Conservation (phyloP, 2,329 filamentous ascomycete genomes). For the Cladophialophora bantiana region DNA sequence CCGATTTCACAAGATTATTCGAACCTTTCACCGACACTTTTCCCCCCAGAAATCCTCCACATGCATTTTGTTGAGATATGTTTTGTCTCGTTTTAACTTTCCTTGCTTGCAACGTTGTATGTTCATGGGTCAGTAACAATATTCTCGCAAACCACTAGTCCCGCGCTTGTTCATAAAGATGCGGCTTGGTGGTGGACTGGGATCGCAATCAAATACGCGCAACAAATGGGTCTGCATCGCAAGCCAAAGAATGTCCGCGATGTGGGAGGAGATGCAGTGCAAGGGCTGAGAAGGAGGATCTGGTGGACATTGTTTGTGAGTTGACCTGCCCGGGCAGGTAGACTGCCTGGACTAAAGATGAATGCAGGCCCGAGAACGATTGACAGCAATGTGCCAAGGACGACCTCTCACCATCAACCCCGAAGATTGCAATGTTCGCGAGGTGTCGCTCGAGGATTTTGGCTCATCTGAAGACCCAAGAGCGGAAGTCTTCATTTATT, state of each 20-base stretch:
- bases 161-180: no score
- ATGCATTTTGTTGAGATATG: no score
- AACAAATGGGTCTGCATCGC: conserved; percentile 54
- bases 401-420: conserved; percentile 55
- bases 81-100: no score
- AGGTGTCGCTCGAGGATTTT: conserved; percentile 51
- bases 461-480: conserved; percentile 43
- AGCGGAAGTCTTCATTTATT: conserved; percentile 53
- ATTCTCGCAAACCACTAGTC: no score
- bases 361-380: conserved; percentile 45
- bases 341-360: no score
- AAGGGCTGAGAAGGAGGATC: conserved; percentile 47
- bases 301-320: conserved; percentile 52
- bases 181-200: conserved; percentile 51
- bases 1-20: no score
- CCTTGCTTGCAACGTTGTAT: no score
- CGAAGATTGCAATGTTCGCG: conserved; percentile 51
- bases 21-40: no score
- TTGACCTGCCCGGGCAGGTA: neutral
- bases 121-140: no score
- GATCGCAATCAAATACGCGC: conserved; percentile 52
- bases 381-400: conserved; percentile 54
- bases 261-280: neutral
- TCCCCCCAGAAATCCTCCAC: no score
- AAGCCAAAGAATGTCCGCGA: conserved; percentile 42